A percentile compares a stretch with the other conserved stretches of the same genome.
These are phyloP conservation scores for Raddia distichophylla DNA, from an alignment of 176 grass and related monocot genomes.

Conservation along the genomic window DNA sequence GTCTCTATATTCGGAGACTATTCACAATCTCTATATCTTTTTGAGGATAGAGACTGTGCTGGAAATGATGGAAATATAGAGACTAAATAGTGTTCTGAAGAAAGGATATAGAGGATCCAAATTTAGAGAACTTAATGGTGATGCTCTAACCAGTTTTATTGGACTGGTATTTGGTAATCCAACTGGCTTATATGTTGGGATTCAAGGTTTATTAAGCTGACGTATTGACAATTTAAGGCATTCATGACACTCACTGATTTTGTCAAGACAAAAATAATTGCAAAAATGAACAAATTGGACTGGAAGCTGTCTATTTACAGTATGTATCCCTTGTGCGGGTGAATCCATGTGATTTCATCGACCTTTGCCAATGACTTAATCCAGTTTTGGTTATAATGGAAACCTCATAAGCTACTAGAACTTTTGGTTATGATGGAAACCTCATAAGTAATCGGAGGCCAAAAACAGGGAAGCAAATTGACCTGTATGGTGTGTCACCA, in stretches of 20 bases:
- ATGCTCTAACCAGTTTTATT: neutral
- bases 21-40: no score
- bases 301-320: neutral
- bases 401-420: neutral
- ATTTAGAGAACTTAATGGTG: no score
- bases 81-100: no score
- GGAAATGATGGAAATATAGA: no score
- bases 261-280: neutral
- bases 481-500: constrained; percentile 91
- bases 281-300: neutral
- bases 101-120: no score
- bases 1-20: no score
- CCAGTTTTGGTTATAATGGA: neutral
- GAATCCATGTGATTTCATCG: neutral
- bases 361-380: neutral
- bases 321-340: neutral
- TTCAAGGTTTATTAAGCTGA: neutral
- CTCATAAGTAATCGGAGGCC: neutral
- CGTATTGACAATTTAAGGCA: neutral
- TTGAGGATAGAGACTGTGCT: no score
- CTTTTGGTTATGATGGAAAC: neutral
- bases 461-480: constrained; percentile 20
- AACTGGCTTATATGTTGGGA: neutral
- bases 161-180: neutral
- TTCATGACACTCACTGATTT: neutral